Percentiles rank a stretch among this genome's conserved stretches.
Conservation (phyloP, 345 rosid species). For the Garcia nutans region DNA sequence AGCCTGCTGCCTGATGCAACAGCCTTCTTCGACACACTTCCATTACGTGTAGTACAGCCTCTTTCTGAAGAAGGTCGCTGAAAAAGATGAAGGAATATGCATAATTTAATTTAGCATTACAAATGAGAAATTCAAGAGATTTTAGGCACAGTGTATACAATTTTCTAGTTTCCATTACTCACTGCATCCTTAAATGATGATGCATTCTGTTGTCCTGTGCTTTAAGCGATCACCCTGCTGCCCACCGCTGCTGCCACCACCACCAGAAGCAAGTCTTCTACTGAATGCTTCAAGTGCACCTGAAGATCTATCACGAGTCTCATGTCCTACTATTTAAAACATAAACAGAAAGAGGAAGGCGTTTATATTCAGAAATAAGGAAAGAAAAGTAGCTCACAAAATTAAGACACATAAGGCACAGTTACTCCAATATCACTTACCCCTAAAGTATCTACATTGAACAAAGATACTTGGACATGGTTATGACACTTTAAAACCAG, state of each 20-base stretch:
- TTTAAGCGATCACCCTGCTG: constrained; percentile 16
- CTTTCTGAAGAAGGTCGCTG: constrained; percentile 16
- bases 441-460: not conserved
- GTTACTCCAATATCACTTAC: not conserved
- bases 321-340: constrained; percentile 9
- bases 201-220: constrained; percentile 13
- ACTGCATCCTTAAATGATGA: constrained; percentile 21
- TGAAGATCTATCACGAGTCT: constrained; percentile 11
- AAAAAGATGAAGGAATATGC: not conserved
- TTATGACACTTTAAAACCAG: not conserved
- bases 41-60: constrained; percentile 14
- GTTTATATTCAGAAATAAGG: not conserved
- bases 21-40: constrained; percentile 38
- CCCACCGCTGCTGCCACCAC: constrained; percentile 4
- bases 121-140: not conserved
- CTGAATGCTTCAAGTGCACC: constrained; percentile 21
- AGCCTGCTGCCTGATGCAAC: constrained; percentile 36
- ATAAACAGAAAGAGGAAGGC: not conserved
- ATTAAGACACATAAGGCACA: not conserved
- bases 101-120: not conserved
- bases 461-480: not conserved
- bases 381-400: not conserved
- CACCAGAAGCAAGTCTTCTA: constrained; percentile 15
- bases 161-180: not conserved
- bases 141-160: too few species aligned